Evolutionary conservation across 75 land plant genomes (phyloP).

Genomic region (Pinus taeda): DNA sequence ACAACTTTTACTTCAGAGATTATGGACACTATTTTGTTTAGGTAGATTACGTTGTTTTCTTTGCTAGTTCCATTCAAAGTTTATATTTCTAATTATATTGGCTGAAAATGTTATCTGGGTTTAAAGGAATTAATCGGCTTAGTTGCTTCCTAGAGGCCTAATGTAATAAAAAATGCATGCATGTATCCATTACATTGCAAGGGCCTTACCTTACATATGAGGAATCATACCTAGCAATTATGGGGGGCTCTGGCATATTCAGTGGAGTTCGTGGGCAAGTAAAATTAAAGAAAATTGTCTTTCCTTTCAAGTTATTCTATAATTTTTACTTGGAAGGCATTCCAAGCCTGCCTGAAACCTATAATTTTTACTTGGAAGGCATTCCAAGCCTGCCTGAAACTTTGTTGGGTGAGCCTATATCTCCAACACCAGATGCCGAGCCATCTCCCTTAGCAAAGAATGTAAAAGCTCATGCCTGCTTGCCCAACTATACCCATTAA

Average conservation of each 20-base stretch:
- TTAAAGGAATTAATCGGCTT: not conserved
- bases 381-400: too few species aligned
- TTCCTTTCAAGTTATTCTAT: conserved; percentile 90
- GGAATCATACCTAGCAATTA: conserved; percentile 71
- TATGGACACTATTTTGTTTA: conserved; percentile 80
- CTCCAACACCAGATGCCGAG: conserved; percentile 46
- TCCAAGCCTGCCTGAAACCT: conserved; percentile 52
- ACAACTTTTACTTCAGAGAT: conserved; percentile 91
- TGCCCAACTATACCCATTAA: conserved; percentile 44
- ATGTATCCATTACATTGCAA: conserved; percentile 27
- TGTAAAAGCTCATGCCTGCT: conserved; percentile 33
- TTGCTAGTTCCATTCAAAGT: not conserved
- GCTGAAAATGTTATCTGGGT: not conserved
- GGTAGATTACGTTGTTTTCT: conserved; percentile 6
- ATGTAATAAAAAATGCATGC: not conserved
- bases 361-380: too few species aligned
- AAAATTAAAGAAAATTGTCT: conserved; percentile 68
- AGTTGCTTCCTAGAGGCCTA: too few species aligned
- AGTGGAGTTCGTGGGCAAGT: conserved; percentile 79
- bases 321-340: conserved; percentile 82
- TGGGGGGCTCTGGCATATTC: conserved; percentile 87
- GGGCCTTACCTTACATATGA: conserved; percentile 80
- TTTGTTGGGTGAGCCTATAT: conserved; percentile 36
- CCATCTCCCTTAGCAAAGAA: conserved; percentile 58
- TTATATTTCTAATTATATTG: not conserved